Evolutionary conservation across 805 yeast species (phyloP).

Genomic region (Candida pseudofarinosa): DNA sequence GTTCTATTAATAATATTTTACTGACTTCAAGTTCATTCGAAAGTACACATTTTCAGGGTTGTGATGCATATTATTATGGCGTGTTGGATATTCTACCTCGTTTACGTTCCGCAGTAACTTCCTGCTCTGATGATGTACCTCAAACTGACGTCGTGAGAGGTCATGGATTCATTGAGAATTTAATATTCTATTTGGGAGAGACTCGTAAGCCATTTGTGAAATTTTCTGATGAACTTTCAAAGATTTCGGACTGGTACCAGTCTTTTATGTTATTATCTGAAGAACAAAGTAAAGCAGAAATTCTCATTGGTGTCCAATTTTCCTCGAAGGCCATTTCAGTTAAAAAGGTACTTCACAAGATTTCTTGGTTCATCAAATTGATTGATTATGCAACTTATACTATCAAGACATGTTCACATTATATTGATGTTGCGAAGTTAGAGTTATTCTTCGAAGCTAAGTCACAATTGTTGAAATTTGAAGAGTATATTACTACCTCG

Average conservation of each 20-base stretch:
- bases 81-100: constrained; percentile 78
- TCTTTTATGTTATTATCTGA: background rate
- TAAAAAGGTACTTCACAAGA: too few relatives aligned
- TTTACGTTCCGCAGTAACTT: constrained; percentile 59
- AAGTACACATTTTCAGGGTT: constrained; percentile 29
- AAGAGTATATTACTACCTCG: constrained; percentile 16
- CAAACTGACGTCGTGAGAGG: constrained; percentile 70
- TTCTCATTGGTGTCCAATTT: background rate
- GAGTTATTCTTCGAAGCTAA: constrained; percentile 15
- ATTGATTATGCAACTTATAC: constrained; percentile 29
- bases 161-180: constrained; percentile 69
- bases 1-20: constrained; percentile 59
- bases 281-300: background rate
- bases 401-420: constrained; percentile 8
- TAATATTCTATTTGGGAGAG: constrained; percentile 54
- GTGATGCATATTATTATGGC: constrained; percentile 57
- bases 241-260: background rate
- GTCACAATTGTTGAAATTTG: constrained; percentile 11
- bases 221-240: constrained; percentile 8
- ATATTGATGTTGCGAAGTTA: constrained; percentile 6
- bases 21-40: constrained; percentile 48
- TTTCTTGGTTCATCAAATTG: constrained; percentile 34
- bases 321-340: background rate
- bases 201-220: constrained; percentile 45
- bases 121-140: constrained; percentile 71